Evolutionary conservation across 2,329 filamentous ascomycete species (phyloP).

Genomic region (Verticillium nonalfalfae): DNA sequence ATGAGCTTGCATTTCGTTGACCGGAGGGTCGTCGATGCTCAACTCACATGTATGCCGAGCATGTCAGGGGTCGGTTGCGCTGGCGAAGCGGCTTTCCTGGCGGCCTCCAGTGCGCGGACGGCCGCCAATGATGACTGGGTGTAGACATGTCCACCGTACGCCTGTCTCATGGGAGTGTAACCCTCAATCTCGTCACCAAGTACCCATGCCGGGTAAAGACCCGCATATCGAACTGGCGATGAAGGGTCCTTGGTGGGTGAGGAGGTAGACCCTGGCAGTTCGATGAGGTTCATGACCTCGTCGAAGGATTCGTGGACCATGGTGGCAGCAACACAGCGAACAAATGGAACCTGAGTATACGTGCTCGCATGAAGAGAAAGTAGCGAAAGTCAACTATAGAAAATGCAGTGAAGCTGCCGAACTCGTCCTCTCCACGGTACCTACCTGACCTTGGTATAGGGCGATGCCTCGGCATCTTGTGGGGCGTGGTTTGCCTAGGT

Average conservation of each 20-base stretch:
- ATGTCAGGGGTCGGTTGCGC: conserved; percentile 4
- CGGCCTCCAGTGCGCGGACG: conserved; percentile 17
- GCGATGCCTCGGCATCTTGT: not conserved
- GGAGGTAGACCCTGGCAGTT: not conserved
- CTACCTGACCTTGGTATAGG: no score
- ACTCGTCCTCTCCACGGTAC: no score
- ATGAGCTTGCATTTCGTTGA: no score
- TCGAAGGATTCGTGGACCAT: not conserved
- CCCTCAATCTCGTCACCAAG: conserved; percentile 8
- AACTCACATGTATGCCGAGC: conserved; percentile 30
- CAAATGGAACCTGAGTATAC: no score
- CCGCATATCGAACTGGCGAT: conserved; percentile 4
- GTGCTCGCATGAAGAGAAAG: no score
- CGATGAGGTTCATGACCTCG: not conserved
- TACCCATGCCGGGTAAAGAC: conserved; percentile 9
- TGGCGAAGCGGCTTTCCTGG: conserved; percentile 1
- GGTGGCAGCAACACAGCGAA: not conserved
- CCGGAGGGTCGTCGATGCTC: no score
- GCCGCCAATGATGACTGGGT: conserved; percentile 29
- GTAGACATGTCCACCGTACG: conserved; percentile 30
- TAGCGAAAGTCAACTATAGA: no score
- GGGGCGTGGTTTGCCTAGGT: not conserved
- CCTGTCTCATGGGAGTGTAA: conserved; percentile 12
- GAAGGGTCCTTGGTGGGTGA: not conserved
- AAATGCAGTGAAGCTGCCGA: no score